Evolutionary conservation across 352 stramenopile species (phyloP), one percentile per base, ranked within the genome.

Genomic region (Stephanocyclus meneghinianus): DNA sequence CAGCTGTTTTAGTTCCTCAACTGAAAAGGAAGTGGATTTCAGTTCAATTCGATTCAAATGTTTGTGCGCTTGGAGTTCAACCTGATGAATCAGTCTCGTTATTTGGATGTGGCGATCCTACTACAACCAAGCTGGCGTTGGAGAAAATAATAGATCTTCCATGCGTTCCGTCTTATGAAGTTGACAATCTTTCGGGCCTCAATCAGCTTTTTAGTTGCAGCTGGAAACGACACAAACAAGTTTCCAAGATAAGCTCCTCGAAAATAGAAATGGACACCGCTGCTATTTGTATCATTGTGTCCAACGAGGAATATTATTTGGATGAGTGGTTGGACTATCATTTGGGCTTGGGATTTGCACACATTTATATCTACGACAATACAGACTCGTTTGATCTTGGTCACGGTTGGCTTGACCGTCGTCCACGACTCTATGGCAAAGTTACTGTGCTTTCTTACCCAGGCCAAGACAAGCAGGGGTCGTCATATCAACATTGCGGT

Each of bases 241-340:
- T 15, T n/a, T 63, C 55, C 6, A 21, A 15, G 55, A 26, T 45
- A 47, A 26, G 11, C 30, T 63, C 55, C 18, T 18, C 21, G 16
- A 66, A 66, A 37, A 66, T 51, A 51, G 16, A 50, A 53, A 30
- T 7, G n/a, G 60, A 68, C 18, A 57, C 16, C 11, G 60, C 60
- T n/a, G 60, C 60, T 15, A 76, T 80, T 30, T 83, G 76, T 37
- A 7, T 70, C 1, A 66, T 83, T 32, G 64, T 77, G 15, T 68
- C 69, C 21, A 69, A 83, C 50, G 76, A 78, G 65, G 67, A 77
- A 53, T 48, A 66, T 4, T 81, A 81, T 16, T 26, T 81, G 1
- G 74, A 81, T 45, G 74, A 81, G 42, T 81, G 74, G 74, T 50
- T 81, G 0, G 74, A 81, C 48, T 81, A 67, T 50, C 57, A 81